Evolutionary conservation across 257 asterid species (phyloP).

Genomic region (Penstemon davidsonii): DNA sequence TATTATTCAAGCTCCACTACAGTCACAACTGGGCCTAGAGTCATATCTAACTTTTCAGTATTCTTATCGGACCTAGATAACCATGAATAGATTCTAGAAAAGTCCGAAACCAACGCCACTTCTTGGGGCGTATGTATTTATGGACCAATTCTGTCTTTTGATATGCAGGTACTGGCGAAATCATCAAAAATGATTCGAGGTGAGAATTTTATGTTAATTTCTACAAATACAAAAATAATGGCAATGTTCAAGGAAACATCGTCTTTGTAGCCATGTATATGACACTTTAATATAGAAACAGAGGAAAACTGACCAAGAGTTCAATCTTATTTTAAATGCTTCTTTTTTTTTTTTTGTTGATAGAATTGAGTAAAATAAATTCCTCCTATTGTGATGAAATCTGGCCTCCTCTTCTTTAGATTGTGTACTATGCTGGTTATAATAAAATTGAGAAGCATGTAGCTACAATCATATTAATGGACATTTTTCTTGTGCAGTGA

Average conservation of each 20-base stretch:
- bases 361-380: neutral
- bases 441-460: no score
- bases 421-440: no score
- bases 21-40: no score
- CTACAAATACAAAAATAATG: neutral
- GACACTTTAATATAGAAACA: neutral
- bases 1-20: no score
- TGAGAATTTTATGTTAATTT: slow-evolving; percentile 32
- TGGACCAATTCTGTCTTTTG: slow-evolving; percentile 30
- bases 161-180: slow-evolving; percentile 80
- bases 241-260: neutral
- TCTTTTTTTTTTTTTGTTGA: neutral
- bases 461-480: neutral
- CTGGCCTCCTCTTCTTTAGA: no score
- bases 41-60: no score
- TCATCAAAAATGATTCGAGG: slow-evolving; percentile 96
- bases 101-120: neutral
- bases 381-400: neutral
- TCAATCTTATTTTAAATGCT: neutral
- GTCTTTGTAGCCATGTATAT: neutral
- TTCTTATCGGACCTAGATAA: no score
- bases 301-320: neutral
- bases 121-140: neutral
- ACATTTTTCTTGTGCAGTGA: slow-evolving; percentile 59
- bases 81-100: no score